Evolutionary conservation across 1,139 yeast genomes (phyloP), one percentile per base, ranked within the genome.

Genomic region (Geotrichum restrictum): DNA sequence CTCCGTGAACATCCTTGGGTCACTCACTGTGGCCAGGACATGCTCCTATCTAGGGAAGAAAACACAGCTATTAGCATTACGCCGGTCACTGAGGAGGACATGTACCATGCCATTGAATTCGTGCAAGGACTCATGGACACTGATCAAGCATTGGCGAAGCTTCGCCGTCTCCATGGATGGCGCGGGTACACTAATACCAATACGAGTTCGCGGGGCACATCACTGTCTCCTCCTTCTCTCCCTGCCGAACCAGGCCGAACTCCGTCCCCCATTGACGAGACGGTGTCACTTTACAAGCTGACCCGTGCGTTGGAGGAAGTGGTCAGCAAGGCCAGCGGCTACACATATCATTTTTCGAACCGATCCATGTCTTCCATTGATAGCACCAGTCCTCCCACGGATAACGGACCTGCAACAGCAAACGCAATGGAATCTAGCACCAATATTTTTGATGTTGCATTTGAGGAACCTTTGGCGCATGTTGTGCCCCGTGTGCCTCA

Each of bases 1-100:
- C 69, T 85, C 33, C 69, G 84, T 24, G 73, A 72, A 51, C 88
- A 83, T 60, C 75, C 77, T 33, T 85, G 93, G 93, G 73, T 74
- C 31, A 73, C 75, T 3, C 59, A 62, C 38, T 45, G 59, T 24
- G 71, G 83, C 22, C 60, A 64, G 16, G 76, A 73, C 57, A 55
- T 54, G 22, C 62, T 73, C 46, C 62, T 73, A 13, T 58, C 70
- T 3, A 52, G 53, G 16, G 74, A 70, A 39, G 76, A 72, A 54
- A 73, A 73, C 57, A 66, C 68, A 11, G 69, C 69, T 5, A 65
- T 58, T 22, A 59, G 56, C 19, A 64, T 67, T 14, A 62, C 64
- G n/a, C 62, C 66, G 2, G 65, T 72, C 45, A 70, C 75, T 10
- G 74, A 70, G 51, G 73, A 67, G 41, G 75, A 72, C 48, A 58